Evolutionary conservation across 1,284 basidiomycete genomes (phyloP).

Genomic region (Apiotrichum sp.): DNA sequence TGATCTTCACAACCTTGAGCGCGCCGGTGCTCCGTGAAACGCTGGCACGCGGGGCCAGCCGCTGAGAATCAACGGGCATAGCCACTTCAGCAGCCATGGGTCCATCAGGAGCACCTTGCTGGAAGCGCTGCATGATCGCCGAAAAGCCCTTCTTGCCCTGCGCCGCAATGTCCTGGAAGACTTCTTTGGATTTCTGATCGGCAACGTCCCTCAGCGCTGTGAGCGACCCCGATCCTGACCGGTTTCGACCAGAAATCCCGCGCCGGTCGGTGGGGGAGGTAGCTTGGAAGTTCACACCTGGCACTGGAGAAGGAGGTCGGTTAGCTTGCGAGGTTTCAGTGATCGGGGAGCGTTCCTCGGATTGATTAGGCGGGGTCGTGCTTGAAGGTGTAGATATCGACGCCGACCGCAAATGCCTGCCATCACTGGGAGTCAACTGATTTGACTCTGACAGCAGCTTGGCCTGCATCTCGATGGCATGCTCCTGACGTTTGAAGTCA

Average conservation of each 20-base stretch:
- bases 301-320: not conserved
- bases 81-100: not conserved
- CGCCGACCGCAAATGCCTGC: not conserved
- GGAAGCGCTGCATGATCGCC: slow-evolving; percentile 43
- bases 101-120: slow-evolving; percentile 13
- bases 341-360: not conserved
- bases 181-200: slow-evolving; percentile 40
- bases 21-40: slow-evolving; percentile 42
- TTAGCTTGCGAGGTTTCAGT: too few species aligned
- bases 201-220: not conserved
- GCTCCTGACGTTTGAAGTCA: slow-evolving; percentile 44
- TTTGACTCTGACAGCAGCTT: slow-evolving; percentile 38
- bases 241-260: slow-evolving; percentile 14
- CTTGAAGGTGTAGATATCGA: not conserved
- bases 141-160: slow-evolving; percentile 45
- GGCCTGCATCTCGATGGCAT: slow-evolving; percentile 43
- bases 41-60: not conserved
- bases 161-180: slow-evolving; percentile 42
- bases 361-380: not conserved
- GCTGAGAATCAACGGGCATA: not conserved
- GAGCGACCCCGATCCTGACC: slow-evolving; percentile 22
- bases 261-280: not conserved
- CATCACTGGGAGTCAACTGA: too few species aligned
- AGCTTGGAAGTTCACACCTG: not conserved
- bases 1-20: slow-evolving; percentile 67